A percentile compares a stretch with the other conserved stretches of the same genome.
Evolutionary conservation across 768 basidiomycete genomes (phyloP).

Genomic region (Suillus placidus): DNA sequence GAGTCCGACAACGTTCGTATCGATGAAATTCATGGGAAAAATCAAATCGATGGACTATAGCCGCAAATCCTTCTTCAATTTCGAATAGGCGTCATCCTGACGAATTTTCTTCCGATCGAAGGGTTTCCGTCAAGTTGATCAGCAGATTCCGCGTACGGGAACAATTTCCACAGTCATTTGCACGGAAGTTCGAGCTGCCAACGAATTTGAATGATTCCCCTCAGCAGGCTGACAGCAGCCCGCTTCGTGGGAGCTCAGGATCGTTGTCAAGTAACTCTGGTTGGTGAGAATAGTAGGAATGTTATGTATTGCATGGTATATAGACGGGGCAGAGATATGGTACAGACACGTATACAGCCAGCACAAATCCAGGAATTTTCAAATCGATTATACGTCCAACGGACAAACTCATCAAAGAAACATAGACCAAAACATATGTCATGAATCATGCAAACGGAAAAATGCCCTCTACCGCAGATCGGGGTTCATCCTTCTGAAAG

Average conservation of each 20-base stretch:
- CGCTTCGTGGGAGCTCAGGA: neutral
- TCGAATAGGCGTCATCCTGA: neutral
- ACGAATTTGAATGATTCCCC: no score
- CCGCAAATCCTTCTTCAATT: no score
- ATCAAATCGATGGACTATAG: no score
- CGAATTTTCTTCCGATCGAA: neutral
- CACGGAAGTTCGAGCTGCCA: neutral
- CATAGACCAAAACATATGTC: neutral
- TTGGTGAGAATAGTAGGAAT: neutral
- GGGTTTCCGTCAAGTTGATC: neutral
- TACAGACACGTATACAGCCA: slow-evolving; percentile 1
- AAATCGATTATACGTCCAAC: neutral
- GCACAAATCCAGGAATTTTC: neutral
- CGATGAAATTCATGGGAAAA: no score
- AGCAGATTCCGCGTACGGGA: neutral
- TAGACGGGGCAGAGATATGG: neutral
- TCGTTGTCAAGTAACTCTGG: neutral
- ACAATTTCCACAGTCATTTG: neutral
- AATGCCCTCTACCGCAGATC: neutral
- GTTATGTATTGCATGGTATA: neutral
- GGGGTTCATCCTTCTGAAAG: neutral
- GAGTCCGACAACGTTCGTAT: no score
- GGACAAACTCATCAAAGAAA: neutral
- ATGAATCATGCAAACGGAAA: neutral
- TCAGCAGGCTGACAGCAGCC: no score